Evolutionary conservation across 345 rosid genomes (phyloP), one percentile per base, ranked within the genome.

Genomic region (Cardamine occulta): DNA sequence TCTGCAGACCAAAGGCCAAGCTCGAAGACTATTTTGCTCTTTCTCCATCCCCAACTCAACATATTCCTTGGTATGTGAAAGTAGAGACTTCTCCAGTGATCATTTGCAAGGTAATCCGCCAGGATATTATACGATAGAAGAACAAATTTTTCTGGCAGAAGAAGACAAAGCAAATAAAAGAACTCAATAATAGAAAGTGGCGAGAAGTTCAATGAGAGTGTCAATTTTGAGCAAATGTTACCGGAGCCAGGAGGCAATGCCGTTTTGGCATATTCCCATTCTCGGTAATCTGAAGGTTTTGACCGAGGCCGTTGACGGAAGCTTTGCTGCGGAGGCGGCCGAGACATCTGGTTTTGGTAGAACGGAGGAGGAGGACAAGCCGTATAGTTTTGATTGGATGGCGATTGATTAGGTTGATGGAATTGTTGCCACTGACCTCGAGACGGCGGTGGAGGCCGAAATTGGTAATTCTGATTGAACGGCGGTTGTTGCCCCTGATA

Each of bases 1-100:
- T 94, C 98, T 13, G 98, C 88, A 24, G 93, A 88, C 98, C 98
- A 91, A 10, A 91, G 74, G 48, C 89, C 86, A 68, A 94, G 93
- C 89, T 95, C 97, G 68, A 90, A 89, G 48, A 90, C 78, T 58
- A 95, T 66, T 66, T 70, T 87, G 54, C 79, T 88, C 84, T 86
- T 92, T 68, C 97, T 89, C 88, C 92, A 86, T 67, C 86, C 83
- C 97, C 99, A 95, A 24, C 85, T 87, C 81, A 95, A 47, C 82
- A 95, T 79, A 68, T 88, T 66, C 60, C 75, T 82, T 31, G 97
- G 99, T 68, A 95, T 88, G 74, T 92, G 99, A 74, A 66, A 84
- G 84, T 95, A 95, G 48, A 95, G 96, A 74, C 78, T 86, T 68
- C 85, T 63, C 86, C 90, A 80, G 76, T 94, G 99, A 68, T 80